A percentile compares a stretch with the other conserved stretches of the same genome.
Conservation (phyloP, 2,329 filamentous ascomycete genomes). For the Alternaria solani region DNA sequence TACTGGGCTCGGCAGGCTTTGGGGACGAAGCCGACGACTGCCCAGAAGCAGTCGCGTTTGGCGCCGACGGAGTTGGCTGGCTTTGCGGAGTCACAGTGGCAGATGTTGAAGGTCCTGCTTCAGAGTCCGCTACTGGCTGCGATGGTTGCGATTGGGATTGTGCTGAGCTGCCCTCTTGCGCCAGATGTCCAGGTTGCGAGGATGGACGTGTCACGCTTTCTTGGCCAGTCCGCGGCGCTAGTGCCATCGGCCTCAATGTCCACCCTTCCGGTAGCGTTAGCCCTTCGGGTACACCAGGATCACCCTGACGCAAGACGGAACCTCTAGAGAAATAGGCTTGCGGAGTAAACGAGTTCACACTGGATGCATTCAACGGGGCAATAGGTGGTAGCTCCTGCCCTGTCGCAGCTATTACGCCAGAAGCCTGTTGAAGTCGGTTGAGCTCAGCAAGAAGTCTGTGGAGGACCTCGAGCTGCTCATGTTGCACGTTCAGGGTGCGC, state of each 20-base stretch:
- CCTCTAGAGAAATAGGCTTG: conserved; percentile 47
- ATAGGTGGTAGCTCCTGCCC: conserved; percentile 39
- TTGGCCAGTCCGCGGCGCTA: conserved; percentile 29
- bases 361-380: conserved; percentile 33
- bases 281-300: conserved; percentile 46
- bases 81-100: conserved; percentile 9
- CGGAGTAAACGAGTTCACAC: conserved; percentile 29
- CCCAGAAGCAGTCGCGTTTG: conserved; percentile 11
- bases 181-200: conserved; percentile 16
- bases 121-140: conserved; percentile 1
- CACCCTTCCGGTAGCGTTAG: conserved; percentile 50
- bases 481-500: conserved; percentile 44
- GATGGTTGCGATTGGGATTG: conserved; percentile 2
- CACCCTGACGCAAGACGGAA: conserved; percentile 43
- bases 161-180: not conserved
- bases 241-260: conserved; percentile 46
- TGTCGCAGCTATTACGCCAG: conserved; percentile 31
- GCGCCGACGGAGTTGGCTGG: conserved; percentile 10
- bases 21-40: conserved; percentile 26
- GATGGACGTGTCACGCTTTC: conserved; percentile 15
- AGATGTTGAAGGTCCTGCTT: conserved; percentile 11
- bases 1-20: conserved; percentile 39
- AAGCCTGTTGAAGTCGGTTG: conserved; percentile 42
- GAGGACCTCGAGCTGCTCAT: conserved; percentile 45
- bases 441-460: conserved; percentile 44